A percentile compares a stretch with the other conserved stretches of the same genome.
These are phyloP conservation scores for Kodamaea fungicola DNA, from an alignment of 1,139 yeast genomes.

Conservation along the genomic window DNA sequence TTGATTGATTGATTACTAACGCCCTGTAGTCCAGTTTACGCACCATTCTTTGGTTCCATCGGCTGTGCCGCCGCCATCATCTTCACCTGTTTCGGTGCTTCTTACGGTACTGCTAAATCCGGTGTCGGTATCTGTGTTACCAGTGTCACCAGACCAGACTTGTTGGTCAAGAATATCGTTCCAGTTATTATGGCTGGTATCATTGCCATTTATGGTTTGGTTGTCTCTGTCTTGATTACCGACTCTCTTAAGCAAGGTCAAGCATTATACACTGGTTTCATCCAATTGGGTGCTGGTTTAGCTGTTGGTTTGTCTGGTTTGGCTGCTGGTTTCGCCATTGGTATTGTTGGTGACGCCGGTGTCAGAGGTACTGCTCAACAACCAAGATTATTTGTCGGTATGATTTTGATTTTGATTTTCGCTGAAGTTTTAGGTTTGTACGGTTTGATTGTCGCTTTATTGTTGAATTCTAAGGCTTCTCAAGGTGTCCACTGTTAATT, in stretches of 20 bases:
- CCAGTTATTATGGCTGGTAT: slow-evolving; percentile 99
- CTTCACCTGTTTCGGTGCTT: slow-evolving; percentile 98
- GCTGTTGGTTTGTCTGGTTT: slow-evolving; percentile 96
- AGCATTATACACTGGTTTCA: slow-evolving; percentile 95
- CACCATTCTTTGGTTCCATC: slow-evolving; percentile 95
- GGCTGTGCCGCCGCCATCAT: slow-evolving; percentile 99
- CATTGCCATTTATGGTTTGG: slow-evolving; percentile 97
- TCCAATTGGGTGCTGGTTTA: slow-evolving; percentile 97
- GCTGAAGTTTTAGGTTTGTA: slow-evolving; percentile 98
- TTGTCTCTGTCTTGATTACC: slow-evolving; percentile 92
- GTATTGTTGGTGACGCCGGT: slow-evolving; percentile 98
- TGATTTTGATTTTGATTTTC: slow-evolving; percentile 94
- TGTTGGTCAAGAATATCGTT: slow-evolving; percentile 82
- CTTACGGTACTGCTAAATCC: slow-evolving; percentile 98
- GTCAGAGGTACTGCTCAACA: slow-evolving; percentile 96
- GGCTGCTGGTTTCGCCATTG: slow-evolving; percentile 98
- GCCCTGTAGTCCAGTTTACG: slow-evolving; percentile 63
- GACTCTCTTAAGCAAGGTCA: slow-evolving; percentile 86
- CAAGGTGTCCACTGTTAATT: slow-evolving; percentile 80
- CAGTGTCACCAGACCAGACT: slow-evolving; percentile 94
- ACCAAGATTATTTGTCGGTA: slow-evolving; percentile 95
- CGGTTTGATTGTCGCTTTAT: slow-evolving; percentile 95
- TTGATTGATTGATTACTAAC: slow-evolving; percentile 4
- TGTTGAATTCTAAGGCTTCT: slow-evolving; percentile 95
- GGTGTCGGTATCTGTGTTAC: slow-evolving; percentile 99